Evolutionary conservation across 495 filamentous ascomycete genomes (phyloP).

Genomic region (Hypoxylon fuscum): DNA sequence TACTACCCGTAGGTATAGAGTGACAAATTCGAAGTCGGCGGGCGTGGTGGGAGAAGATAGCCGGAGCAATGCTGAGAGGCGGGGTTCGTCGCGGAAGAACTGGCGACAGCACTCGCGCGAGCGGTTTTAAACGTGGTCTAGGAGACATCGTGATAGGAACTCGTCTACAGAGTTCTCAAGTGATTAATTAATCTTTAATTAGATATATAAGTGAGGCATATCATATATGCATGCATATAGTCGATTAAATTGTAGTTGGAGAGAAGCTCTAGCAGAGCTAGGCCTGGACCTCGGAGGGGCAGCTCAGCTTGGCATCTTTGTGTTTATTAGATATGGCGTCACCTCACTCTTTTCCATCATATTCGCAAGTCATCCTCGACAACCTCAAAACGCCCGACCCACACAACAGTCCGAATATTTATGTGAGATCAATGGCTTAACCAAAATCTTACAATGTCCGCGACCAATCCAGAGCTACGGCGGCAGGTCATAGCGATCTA

Average conservation of each 20-base stretch:
- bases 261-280: no score
- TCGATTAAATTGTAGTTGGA: no score
- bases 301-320: constrained; percentile 2
- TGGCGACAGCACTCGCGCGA: background rate
- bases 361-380: no score
- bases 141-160: constrained; percentile 24
- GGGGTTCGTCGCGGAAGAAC: constrained; percentile 6
- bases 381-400: no score
- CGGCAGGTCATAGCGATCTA: constrained; percentile 87
- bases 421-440: constrained; percentile 15
- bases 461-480: constrained; percentile 67
- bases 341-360: background rate
- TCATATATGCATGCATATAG: background rate
- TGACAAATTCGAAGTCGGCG: background rate
- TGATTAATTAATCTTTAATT: background rate
- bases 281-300: constrained; percentile 15
- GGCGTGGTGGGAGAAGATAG: background rate
- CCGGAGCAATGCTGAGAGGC: constrained; percentile 1
- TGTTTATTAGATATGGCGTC: constrained; percentile 9
- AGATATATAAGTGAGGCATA: background rate
- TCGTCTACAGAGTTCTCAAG: background rate
- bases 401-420: no score
- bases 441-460: constrained; percentile 16
- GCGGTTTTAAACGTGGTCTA: constrained; percentile 21
- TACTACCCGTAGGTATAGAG: background rate